Evolutionary conservation across 352 stramenopile species (phyloP), one percentile per base, ranked within the genome.

Genomic region (Phytopythium montanum): DNA sequence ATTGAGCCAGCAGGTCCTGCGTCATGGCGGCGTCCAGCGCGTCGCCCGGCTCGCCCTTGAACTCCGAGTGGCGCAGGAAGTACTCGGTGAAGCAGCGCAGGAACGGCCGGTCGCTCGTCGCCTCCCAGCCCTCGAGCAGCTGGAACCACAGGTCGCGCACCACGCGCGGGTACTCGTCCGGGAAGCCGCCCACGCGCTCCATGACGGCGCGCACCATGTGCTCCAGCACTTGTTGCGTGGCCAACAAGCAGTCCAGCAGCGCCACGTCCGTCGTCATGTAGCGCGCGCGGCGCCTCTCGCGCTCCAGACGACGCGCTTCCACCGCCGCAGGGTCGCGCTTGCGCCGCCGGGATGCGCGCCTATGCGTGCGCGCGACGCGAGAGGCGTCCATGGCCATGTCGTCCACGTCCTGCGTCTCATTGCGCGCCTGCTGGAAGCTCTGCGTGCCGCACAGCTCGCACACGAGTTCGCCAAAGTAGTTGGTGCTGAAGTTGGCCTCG

Each of bases 381-480:
- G 52, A 54, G 10, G 75, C 39, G 64, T 89, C 78, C 33, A 88
- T 44, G 2, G 70, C 74, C 66, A 81, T 88, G 69, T 95, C 85
- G 49, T 95, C 83, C 26, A 75, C 70, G 39, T 93, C 83, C 50
- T 90, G 82, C 42, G 81, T 92, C 72, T 95, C 85, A 64, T 90
- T 95, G 48, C 83, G 81, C 28, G 73, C 73, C 74, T 95, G 78
- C 33, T 90, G 66, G 54, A 87, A 89, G 59, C 75, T 92, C 72
- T 95, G 85, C 36, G 85, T 92, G 60, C 85, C 85, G 45, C 85
- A 95, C 28, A 95, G 61, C 59, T 95, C 83, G 60, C 85, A 95
- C 54, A 93, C 82, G 60, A 91, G 79, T 71, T 95, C 85, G 0
- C 83, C 85, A 29, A 91, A 88, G 71, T 87, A 89, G 65, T 95